Conservation (phyloP, 495 filamentous ascomycete genomes). For the Talaromyces trachyspermus region DNA sequence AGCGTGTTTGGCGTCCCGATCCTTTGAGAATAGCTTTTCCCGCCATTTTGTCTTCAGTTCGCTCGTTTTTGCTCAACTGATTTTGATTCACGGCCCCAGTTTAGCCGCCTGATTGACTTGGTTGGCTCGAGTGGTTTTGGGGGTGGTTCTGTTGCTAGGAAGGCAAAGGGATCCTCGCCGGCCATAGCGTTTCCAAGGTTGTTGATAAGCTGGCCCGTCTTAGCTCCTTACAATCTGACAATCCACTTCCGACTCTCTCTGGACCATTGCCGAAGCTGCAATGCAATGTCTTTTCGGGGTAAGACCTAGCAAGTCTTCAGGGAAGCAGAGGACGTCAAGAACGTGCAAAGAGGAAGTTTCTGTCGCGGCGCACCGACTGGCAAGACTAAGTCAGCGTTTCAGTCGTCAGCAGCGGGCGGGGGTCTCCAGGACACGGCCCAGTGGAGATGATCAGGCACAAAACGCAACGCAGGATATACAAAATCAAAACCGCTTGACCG, state of each 20-base stretch:
- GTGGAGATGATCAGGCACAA: no score
- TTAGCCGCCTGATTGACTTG: slow-evolving; percentile 5
- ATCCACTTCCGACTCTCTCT: not conserved
- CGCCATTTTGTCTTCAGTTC: slow-evolving; percentile 37
- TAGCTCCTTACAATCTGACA: slow-evolving; percentile 6
- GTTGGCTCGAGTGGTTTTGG: slow-evolving; percentile 6
- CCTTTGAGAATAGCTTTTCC: slow-evolving; percentile 42
- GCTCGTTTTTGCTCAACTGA: not conserved
- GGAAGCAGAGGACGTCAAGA: no score
- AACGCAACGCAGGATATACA: no score
- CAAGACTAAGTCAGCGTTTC: no score
- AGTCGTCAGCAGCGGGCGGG: no score
- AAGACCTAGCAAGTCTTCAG: no score
- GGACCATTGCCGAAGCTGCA: no score
- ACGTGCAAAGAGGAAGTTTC: no score
- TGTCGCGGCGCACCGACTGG: no score
- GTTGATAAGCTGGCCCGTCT: not conserved
- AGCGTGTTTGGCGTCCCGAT: slow-evolving; percentile 23
- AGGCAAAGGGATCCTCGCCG: slow-evolving; percentile 33
- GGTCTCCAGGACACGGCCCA: no score
- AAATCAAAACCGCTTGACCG: no score
- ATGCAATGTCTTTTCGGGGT: no score
- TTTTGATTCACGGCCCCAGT: slow-evolving; percentile 1
- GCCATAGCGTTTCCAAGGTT: slow-evolving; percentile 30
- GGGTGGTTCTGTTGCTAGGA: slow-evolving; percentile 18